Percentiles rank a stretch among this genome's conserved stretches.
phyloP scores from a whole-genome alignment of 164 flowering plant genomes.

The Vitis vinifera region DNA sequence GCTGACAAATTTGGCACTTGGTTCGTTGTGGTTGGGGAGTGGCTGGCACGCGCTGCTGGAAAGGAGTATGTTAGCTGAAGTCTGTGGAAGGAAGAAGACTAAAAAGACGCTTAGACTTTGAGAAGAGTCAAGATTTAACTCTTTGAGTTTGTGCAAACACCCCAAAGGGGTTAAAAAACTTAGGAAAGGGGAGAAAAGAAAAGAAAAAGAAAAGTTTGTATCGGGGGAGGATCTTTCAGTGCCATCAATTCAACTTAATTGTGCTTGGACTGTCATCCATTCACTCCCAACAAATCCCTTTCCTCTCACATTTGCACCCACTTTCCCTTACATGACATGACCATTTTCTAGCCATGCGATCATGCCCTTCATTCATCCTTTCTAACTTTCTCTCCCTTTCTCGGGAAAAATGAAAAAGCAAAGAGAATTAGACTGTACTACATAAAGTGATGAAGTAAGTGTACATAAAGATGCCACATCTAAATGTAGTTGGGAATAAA shows the following conservation, averaged over 20 bases:
- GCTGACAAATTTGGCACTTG: constrained; percentile 1
- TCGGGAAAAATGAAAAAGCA: constrained; percentile 20
- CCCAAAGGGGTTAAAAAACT: constrained; percentile 7
- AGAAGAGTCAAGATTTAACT: constrained; percentile 27
- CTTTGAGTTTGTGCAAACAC: constrained; percentile 26
- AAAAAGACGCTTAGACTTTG: constrained; percentile 14
- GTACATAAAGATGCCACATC: constrained; percentile 14
- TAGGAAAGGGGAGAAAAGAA: background rate
- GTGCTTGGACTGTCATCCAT: constrained; percentile 54
- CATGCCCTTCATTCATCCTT: constrained; percentile 15
- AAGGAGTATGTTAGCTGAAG: background rate
- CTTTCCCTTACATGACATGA: constrained; percentile 53
- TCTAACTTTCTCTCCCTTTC: constrained; percentile 4
- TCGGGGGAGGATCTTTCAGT: constrained; percentile 23
- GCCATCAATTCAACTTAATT: constrained; percentile 34
- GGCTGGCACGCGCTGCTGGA: constrained; percentile 1
- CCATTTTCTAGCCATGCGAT: constrained; percentile 30
- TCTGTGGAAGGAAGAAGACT: background rate
- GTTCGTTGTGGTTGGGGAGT: constrained; percentile 1
- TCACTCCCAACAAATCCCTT: constrained; percentile 27
- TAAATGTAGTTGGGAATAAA: constrained; percentile 31
- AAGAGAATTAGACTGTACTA: constrained; percentile 16
- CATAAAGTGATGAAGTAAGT: constrained; percentile 21
- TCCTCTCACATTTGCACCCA: constrained; percentile 41
- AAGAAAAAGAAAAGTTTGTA: constrained; percentile 5